Conservation (phyloP, 768 basidiomycete genomes). For the Hydnomerulius pinastri region DNA sequence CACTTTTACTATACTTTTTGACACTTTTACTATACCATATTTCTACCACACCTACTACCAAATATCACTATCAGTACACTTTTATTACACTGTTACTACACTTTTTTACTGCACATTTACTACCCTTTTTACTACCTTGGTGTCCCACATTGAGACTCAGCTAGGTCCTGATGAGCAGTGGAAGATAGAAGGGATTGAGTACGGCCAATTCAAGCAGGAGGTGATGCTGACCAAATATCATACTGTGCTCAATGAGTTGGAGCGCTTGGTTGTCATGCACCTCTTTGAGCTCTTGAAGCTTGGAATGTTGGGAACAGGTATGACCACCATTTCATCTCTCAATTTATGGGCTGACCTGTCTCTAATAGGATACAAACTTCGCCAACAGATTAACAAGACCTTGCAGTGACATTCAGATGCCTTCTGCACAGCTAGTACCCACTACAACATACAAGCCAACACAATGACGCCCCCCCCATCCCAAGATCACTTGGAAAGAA, state of each 20-base stretch:
- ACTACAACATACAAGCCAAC: constrained; percentile 27
- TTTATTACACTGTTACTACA: too few relatives aligned
- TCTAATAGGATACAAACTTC: constrained; percentile 31
- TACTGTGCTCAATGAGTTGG: constrained; percentile 22
- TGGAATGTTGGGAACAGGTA: constrained; percentile 9
- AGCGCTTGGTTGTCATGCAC: constrained; percentile 30
- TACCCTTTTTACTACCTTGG: too few relatives aligned
- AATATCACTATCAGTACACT: too few relatives aligned
- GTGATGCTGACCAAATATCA: constrained; percentile 1
- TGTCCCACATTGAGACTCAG: neutral
- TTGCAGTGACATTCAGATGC: constrained; percentile 26
- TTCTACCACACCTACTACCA: too few relatives aligned
- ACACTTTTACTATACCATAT: too few relatives aligned
- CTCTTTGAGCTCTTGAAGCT: constrained; percentile 34
- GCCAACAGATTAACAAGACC: constrained; percentile 32
- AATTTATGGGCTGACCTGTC: too few relatives aligned
- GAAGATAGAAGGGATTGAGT: neutral
- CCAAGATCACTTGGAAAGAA: constrained; percentile 16
- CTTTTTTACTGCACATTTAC: too few relatives aligned
- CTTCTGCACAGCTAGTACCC: constrained; percentile 26
- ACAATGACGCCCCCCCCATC: constrained; percentile 18
- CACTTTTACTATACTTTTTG: too few relatives aligned
- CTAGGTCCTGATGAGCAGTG: neutral
- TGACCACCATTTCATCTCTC: too few relatives aligned
- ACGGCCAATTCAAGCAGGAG: neutral